These are phyloP conservation scores for Phaeosphaeria sp. DNA, from an alignment of 2,329 filamentous ascomycete genomes.

Conservation along the genomic window DNA sequence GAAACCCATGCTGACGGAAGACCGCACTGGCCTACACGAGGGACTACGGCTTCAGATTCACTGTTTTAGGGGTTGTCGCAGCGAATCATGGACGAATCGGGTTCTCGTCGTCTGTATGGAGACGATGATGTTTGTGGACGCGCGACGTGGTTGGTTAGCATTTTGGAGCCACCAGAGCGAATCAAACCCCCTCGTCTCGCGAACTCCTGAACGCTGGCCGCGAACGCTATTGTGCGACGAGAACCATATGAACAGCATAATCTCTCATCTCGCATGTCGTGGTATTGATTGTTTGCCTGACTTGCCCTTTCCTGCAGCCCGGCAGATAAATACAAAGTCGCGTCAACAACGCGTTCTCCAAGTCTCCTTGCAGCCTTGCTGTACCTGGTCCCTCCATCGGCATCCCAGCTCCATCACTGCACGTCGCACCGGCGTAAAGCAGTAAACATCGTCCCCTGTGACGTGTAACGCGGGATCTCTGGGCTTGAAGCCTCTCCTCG, in stretches of 20 bases:
- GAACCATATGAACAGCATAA: slow-evolving; percentile 28
- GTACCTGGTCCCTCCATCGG: slow-evolving; percentile 9
- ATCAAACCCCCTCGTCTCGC: slow-evolving; percentile 22
- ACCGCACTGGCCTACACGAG: neutral
- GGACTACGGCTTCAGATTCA: slow-evolving; percentile 8
- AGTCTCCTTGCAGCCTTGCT: slow-evolving; percentile 13
- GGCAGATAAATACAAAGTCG: slow-evolving; percentile 23
- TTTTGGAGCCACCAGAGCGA: slow-evolving; percentile 25
- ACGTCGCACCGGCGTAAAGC: slow-evolving; percentile 44
- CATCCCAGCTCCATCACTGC: slow-evolving; percentile 22
- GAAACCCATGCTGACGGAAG: slow-evolving; percentile 28
- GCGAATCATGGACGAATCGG: slow-evolving; percentile 15
- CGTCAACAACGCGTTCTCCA: slow-evolving; percentile 27
- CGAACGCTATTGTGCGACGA: slow-evolving; percentile 19
- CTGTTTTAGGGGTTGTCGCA: slow-evolving; percentile 4
- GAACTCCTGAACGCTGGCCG: slow-evolving; percentile 20
- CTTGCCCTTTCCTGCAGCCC: slow-evolving; percentile 23
- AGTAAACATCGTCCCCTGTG: slow-evolving; percentile 29
- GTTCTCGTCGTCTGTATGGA: neutral
- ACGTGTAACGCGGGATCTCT: slow-evolving; percentile 26
- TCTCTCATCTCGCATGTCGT: slow-evolving; percentile 25
- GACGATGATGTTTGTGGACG: neutral
- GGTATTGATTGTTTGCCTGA: slow-evolving; percentile 19
- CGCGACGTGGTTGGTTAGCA: slow-evolving; percentile 27
- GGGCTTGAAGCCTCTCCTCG: slow-evolving; percentile 18